Evolutionary conservation across 1,284 basidiomycete species (phyloP).

Genomic region (Heterobasidion irregulare): DNA sequence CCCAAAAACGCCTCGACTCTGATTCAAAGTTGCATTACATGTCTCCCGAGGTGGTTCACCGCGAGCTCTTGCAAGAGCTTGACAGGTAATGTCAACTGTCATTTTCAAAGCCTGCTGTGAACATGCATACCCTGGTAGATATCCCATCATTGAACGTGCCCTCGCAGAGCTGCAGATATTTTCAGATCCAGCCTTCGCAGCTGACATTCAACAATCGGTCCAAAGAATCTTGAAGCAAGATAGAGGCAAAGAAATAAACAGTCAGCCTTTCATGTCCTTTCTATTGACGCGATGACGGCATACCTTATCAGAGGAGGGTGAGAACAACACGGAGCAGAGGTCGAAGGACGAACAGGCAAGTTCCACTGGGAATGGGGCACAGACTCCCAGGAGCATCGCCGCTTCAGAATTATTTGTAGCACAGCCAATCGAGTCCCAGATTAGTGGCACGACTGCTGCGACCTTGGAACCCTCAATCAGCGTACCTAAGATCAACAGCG

Average conservation of each 20-base stretch:
- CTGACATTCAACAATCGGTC: background rate
- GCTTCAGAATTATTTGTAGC: no score
- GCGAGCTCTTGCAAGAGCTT: constrained; percentile 63
- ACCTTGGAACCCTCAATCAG: background rate
- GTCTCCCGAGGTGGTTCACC: constrained; percentile 41
- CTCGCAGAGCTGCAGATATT: background rate
- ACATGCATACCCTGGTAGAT: background rate
- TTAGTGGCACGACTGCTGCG: no score
- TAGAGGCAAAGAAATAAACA: background rate
- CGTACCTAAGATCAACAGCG: background rate
- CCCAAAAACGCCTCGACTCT: constrained; percentile 41
- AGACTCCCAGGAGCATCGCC: no score
- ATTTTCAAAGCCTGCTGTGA: no score
- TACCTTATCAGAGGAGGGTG: no score
- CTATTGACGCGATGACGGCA: background rate
- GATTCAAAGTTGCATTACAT: constrained; percentile 48
- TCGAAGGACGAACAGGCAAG: no score
- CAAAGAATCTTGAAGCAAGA: background rate
- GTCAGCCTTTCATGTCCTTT: background rate
- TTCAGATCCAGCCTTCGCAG: background rate
- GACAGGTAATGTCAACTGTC: constrained; percentile 39
- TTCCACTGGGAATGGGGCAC: no score
- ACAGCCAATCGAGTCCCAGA: no score
- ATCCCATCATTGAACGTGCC: constrained; percentile 4
- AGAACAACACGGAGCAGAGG: no score